Evolutionary conservation across 2,329 filamentous ascomycete species (phyloP).

Genomic region (Fusarium subtropicale): DNA sequence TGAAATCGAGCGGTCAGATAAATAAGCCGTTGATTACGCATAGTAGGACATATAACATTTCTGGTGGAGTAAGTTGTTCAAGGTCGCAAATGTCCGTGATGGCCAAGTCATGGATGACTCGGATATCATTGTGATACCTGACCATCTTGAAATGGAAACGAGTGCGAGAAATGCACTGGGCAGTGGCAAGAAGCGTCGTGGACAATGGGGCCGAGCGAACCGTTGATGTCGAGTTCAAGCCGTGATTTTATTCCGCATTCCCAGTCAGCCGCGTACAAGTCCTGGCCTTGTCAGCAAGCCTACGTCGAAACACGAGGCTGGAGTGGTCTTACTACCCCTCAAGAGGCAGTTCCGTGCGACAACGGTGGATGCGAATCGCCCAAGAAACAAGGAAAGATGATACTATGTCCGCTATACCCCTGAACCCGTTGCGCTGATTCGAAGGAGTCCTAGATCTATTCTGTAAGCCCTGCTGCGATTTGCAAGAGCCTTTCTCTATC

Average conservation of each 20-base stretch:
- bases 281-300: conserved; percentile 37
- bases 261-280: conserved; percentile 28
- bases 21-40: conserved; percentile 7
- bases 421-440: background rate
- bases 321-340: conserved; percentile 9
- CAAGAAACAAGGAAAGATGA: conserved; percentile 7
- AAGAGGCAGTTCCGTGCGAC: conserved; percentile 10
- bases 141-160: conserved; percentile 11
- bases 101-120: background rate
- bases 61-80: conserved; percentile 24
- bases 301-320: conserved; percentile 26
- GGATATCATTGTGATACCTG: background rate
- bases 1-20: conserved; percentile 29
- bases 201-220: conserved; percentile 29
- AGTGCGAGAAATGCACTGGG: conserved; percentile 15
- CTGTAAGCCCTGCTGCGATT: conserved; percentile 11
- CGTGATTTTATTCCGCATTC: background rate
- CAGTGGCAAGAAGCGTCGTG: conserved; percentile 36
- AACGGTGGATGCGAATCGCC: conserved; percentile 4
- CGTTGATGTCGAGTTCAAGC: conserved; percentile 12
- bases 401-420: conserved; percentile 21
- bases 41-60: conserved; percentile 15
- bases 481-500: conserved; percentile 23
- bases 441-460: conserved; percentile 5
- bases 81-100: conserved; percentile 3